Evolutionary conservation across 2,329 filamentous ascomycete species (phyloP), one percentile per base, ranked within the genome.

Genomic region (Paraphoma sp.): DNA sequence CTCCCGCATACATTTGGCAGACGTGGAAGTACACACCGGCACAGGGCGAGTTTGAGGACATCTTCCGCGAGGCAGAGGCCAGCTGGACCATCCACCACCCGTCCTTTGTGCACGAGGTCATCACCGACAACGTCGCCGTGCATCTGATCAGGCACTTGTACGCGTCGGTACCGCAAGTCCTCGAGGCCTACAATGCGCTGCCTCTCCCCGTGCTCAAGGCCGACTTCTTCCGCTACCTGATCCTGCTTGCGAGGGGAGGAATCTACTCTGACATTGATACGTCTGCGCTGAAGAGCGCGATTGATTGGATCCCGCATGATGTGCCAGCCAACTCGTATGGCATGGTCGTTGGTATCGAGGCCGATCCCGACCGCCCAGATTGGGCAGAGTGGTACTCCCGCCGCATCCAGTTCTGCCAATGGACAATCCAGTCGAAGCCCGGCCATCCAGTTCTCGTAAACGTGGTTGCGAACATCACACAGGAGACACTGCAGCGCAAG

Each of bases 1-100:
- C 98, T 76, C 95, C 95, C 3, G 93, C 93, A 54, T 98, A 97
- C 81, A 96, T 99, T 73, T 99, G 95, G 95, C 95, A 99, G 83
- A 99, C 95, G 12, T 99, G 95, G 95, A 97, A 96, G 77, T 89
- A 87, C 71, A 91, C 87, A 0, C 93, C 94, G 0, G 85, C 88
- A 1, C 90, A 92, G 18, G 83, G 86, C 48, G 84, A 91, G 59
- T 99, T 99, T 73, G 79, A 78, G 10, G 86, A 89, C 60, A 80
- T 82, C 17, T 93, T 97, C 73, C 88, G 93, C 59, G 87, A 90
- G 45, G 85, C 92, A 57, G 95, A 98, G 79, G 91, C 92, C 12
- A 93, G 90, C 59, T 99, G 95, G 95, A 89, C 91, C 8, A 84
- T 91, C 65, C 81, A 89, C 69, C 93, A 99, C 76, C 94, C 93